These are phyloP conservation scores for Globisporangium perplexum DNA, from an alignment of 352 stramenopile genomes.

Conservation along the genomic window DNA sequence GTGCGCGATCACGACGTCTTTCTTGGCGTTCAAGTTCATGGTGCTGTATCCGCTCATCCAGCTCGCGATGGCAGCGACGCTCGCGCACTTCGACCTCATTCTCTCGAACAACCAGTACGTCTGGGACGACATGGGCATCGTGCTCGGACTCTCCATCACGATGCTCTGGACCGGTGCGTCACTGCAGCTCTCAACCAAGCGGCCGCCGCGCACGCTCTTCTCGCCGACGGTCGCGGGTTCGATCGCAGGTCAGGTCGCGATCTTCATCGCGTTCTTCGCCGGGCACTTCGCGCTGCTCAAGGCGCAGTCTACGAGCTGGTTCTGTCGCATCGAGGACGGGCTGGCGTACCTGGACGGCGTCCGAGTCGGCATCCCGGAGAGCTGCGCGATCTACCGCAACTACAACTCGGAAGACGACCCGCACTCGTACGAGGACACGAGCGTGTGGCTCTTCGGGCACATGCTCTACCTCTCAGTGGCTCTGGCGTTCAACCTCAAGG, in stretches of 20 bases:
- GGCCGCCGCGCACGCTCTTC: constrained; percentile 43
- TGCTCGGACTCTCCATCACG: constrained; percentile 37
- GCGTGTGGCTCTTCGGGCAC: constrained; percentile 55
- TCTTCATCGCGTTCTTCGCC: constrained; percentile 49
- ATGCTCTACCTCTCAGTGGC: constrained; percentile 46
- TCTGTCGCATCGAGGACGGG: constrained; percentile 31
- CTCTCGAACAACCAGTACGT: constrained; percentile 59
- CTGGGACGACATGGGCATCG: constrained; percentile 49
- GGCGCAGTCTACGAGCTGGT: constrained; percentile 28
- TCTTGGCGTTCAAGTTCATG: constrained; percentile 53
- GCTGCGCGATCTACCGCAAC: constrained; percentile 26
- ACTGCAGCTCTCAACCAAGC: constrained; percentile 20
- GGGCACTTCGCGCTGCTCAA: constrained; percentile 23
- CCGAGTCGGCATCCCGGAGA: constrained; percentile 9
- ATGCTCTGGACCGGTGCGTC: constrained; percentile 52
- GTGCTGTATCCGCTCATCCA: constrained; percentile 60
- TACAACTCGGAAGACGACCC: constrained; percentile 30
- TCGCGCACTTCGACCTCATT: constrained; percentile 25
- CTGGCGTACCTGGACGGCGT: constrained; percentile 17
- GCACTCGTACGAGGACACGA: constrained; percentile 40
- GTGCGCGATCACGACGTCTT: constrained; percentile 63
- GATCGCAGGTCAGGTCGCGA: constrained; percentile 34
- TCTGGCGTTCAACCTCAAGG: constrained; percentile 48
- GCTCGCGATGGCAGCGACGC: constrained; percentile 33
- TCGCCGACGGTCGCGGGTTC: constrained; percentile 40